Evolutionary conservation across 495 filamentous ascomycete species (phyloP).

Genomic region (Neurospora sp.): DNA sequence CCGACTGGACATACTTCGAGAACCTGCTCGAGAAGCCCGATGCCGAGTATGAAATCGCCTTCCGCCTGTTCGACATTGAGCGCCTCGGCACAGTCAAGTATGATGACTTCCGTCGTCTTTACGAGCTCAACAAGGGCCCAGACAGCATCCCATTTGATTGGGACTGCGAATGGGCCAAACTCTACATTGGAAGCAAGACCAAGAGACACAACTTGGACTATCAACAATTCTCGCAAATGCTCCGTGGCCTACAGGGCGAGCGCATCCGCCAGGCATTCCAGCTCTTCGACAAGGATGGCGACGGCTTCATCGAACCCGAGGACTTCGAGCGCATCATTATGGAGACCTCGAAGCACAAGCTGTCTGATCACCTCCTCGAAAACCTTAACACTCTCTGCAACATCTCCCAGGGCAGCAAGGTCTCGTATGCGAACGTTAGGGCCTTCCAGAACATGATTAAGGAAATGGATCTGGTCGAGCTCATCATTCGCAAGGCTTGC

Average conservation of each 20-base stretch:
- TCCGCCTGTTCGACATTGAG: constrained; percentile 84
- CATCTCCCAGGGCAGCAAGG: constrained; percentile 82
- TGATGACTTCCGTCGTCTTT: constrained; percentile 70
- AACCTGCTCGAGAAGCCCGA: constrained; percentile 90
- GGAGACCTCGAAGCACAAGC: constrained; percentile 89
- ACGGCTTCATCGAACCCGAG: constrained; percentile 93
- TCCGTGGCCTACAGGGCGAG: constrained; percentile 91
- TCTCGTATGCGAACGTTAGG: constrained; percentile 92
- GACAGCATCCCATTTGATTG: constrained; percentile 89
- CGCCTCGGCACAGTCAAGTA: constrained; percentile 76
- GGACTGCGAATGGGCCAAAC: constrained; percentile 92
- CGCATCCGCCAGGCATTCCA: constrained; percentile 91
- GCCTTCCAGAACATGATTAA: constrained; percentile 95
- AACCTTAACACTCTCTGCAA: constrained; percentile 93
- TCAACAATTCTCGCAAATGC: constrained; percentile 95
- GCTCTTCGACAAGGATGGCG: constrained; percentile 79
- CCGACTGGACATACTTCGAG: constrained; percentile 87
- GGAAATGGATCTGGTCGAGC: constrained; percentile 95
- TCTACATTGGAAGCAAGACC: constrained; percentile 81
- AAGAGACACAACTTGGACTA: constrained; percentile 85
- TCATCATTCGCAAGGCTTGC: constrained; percentile 79
- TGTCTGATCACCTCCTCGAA: constrained; percentile 91
- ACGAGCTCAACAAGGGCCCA: constrained; percentile 69
- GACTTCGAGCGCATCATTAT: constrained; percentile 94
- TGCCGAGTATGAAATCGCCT: constrained; percentile 97